Evolutionary conservation across 78 protist species (phyloP).

Genomic region (Dictyostelium citrinum): DNA sequence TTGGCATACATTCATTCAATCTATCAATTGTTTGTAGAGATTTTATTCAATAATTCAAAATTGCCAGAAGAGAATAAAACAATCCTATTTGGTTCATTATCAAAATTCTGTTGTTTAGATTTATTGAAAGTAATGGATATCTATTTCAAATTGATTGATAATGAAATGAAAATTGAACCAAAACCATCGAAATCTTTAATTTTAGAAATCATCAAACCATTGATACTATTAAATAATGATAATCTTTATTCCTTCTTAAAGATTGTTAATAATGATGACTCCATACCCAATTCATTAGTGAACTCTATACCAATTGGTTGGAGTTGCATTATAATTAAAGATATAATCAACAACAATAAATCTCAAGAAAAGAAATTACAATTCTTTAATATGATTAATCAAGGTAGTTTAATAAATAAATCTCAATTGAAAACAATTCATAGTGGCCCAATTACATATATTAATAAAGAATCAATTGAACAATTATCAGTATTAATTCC

Average conservation of each 20-base stretch:
- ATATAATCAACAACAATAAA: neutral
- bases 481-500: neutral
- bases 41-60: neutral
- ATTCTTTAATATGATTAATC: neutral
- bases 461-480: neutral
- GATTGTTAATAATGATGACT: neutral
- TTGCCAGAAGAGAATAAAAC: neutral
- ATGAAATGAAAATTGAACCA: neutral
- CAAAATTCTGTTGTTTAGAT: neutral
- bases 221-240: neutral
- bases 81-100: neutral
- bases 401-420: neutral
- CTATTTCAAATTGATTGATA: neutral
- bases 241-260: neutral
- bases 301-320: neutral
- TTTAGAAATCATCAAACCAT: slow-evolving; percentile 4
- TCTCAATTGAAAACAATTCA: neutral
- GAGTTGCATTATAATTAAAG: neutral
- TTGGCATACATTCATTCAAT: neutral
- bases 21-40: neutral
- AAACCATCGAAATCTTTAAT: neutral
- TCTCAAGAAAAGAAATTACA: neutral
- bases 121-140: neutral
- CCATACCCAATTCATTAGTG: neutral
- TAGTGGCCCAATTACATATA: neutral